phyloP scores from a whole-genome alignment of 2,329 filamentous ascomycete species.

The Raffaelea arxii region DNA sequence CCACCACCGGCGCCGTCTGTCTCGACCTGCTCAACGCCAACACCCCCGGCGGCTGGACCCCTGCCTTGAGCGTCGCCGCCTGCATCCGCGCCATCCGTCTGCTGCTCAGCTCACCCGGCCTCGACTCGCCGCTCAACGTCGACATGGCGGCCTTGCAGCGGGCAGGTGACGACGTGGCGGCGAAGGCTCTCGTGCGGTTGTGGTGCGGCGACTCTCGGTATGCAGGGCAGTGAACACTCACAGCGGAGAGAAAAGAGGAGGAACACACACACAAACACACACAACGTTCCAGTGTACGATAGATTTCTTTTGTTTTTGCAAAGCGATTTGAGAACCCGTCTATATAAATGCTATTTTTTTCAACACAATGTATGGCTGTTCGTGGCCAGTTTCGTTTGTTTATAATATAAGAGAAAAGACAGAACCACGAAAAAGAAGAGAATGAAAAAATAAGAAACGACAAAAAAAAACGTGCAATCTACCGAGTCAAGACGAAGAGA shows the following conservation, averaged over 20 bases:
- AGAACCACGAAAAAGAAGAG: background rate
- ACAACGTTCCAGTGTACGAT: too few species aligned
- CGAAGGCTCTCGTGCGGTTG: slow-evolving; percentile 60
- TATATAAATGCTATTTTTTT: too few species aligned
- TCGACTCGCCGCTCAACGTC: slow-evolving; percentile 69
- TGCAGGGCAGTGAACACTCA: slow-evolving; percentile 19
- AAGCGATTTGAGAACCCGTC: too few species aligned
- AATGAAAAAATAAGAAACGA: background rate
- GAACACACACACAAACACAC: background rate
- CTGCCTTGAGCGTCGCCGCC: slow-evolving; percentile 71
- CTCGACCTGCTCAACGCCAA: slow-evolving; percentile 62
- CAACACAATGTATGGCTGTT: too few species aligned
- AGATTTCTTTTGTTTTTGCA: too few species aligned
- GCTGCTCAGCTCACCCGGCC: slow-evolving; percentile 57
- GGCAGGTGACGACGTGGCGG: slow-evolving; percentile 57
- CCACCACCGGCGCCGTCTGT: slow-evolving; percentile 79
- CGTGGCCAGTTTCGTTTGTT: too few species aligned
- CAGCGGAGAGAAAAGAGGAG: background rate
- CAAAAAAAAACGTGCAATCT: too few species aligned
- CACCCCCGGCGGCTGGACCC: slow-evolving; percentile 56
- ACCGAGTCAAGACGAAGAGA: background rate
- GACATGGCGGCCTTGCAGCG: slow-evolving; percentile 65
- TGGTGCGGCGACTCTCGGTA: slow-evolving; percentile 51
- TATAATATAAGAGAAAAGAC: background rate
- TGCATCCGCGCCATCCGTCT: slow-evolving; percentile 64